Evolutionary conservation across 129 eudicot species (phyloP).

Genomic region (Dittrichia graveolens): DNA sequence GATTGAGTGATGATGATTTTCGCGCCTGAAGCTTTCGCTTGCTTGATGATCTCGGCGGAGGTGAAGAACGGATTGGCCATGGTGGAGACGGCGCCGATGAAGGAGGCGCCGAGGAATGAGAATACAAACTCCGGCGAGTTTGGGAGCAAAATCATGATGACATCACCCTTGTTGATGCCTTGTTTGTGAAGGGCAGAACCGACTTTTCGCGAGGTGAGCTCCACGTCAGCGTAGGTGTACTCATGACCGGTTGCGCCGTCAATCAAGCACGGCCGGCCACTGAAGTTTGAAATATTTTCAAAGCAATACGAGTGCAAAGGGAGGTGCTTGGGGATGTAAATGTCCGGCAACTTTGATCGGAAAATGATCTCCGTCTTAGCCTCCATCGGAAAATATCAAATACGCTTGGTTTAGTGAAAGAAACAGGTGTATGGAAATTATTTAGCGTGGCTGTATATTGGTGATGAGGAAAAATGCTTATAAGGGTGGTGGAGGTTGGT

Average conservation of each 20-base stretch:
- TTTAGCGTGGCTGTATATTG: background rate
- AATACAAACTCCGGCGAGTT: constrained; percentile 82
- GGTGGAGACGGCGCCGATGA: constrained; percentile 69
- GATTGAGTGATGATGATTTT: constrained; percentile 70
- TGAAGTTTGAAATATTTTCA: constrained; percentile 52
- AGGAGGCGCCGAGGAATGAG: constrained; percentile 88
- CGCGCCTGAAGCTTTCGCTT: constrained; percentile 68
- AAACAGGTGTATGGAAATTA: background rate
- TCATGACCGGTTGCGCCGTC: constrained; percentile 62
- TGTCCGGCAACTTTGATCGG: constrained; percentile 82
- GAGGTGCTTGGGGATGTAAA: constrained; percentile 80
- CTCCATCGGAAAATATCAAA: constrained; percentile 19
- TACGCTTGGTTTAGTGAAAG: too few species aligned
- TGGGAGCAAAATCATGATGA: constrained; percentile 81
- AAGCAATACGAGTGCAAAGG: constrained; percentile 82
- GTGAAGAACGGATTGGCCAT: constrained; percentile 92
- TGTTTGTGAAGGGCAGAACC: constrained; percentile 59
- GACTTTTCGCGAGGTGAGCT: constrained; percentile 54
- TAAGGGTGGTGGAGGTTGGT: constrained; percentile 40
- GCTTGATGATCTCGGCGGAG: constrained; percentile 73
- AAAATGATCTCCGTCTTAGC: constrained; percentile 42
- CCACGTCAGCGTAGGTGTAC: constrained; percentile 73
- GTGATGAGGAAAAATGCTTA: constrained; percentile 21
- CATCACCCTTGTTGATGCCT: constrained; percentile 63
- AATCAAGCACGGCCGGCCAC: constrained; percentile 62